Conservation (phyloP, 1,139 yeast genomes). For the Yamadazyma pseudoaaseri region DNA sequence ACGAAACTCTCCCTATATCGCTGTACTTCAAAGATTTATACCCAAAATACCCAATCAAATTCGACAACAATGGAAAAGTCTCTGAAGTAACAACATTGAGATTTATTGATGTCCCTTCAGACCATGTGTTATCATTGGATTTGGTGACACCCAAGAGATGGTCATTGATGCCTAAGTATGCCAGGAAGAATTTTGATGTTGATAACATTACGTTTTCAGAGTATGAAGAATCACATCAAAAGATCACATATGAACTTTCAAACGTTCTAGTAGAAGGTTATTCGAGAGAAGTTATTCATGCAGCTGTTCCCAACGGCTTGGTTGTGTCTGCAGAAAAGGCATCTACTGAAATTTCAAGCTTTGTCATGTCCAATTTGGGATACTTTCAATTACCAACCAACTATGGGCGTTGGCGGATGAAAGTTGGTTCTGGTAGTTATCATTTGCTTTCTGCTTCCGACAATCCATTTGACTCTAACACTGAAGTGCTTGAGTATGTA, state of each 20-base stretch:
- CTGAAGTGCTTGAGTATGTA: constrained; percentile 15
- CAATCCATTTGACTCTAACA: constrained; percentile 28
- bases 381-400: constrained; percentile 69
- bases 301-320: constrained; percentile 50
- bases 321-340: constrained; percentile 31
- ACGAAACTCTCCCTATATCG: constrained; percentile 45
- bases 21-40: constrained; percentile 58
- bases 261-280: constrained; percentile 69
- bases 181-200: constrained; percentile 48
- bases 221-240: constrained; percentile 14
- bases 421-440: constrained; percentile 25
- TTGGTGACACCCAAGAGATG: constrained; percentile 67
- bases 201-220: constrained; percentile 54
- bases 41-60: constrained; percentile 36
- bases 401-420: constrained; percentile 66
- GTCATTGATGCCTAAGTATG: constrained; percentile 47
- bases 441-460: constrained; percentile 37
- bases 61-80: constrained; percentile 37
- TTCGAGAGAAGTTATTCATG: constrained; percentile 45
- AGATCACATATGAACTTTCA: constrained; percentile 32
- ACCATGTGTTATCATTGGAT: constrained; percentile 54
- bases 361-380: constrained; percentile 71
- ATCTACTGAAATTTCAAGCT: constrained; percentile 42
- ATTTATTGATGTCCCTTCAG: constrained; percentile 40
- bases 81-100: constrained; percentile 1